Conservation (phyloP, 768 basidiomycete species). For the Leccinum uliginosum region DNA sequence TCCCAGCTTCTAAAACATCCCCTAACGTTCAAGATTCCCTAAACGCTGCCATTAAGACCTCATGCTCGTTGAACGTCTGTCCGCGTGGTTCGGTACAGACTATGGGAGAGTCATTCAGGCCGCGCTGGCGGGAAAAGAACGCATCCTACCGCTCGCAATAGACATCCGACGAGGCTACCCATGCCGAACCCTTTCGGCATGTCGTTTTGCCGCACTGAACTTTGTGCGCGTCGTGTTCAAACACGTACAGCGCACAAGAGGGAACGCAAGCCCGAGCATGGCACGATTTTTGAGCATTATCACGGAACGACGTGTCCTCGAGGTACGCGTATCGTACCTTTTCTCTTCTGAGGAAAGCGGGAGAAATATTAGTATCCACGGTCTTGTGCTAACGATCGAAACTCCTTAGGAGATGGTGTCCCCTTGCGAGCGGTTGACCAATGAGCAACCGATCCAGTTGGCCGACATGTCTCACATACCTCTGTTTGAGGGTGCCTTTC, state of each 20-base stretch:
- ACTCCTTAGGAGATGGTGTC: slow-evolving; percentile 43
- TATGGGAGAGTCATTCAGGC: slow-evolving; percentile 12
- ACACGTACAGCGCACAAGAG: slow-evolving; percentile 6
- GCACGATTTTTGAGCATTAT: slow-evolving; percentile 12
- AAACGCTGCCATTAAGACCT: too few relatives aligned
- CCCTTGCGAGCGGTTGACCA: slow-evolving; percentile 49
- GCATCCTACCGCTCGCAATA: slow-evolving; percentile 38
- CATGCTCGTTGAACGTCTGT: slow-evolving; percentile 16
- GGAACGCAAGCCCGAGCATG: background rate
- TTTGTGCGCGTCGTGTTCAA: slow-evolving; percentile 49
- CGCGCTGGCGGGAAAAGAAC: slow-evolving; percentile 31
- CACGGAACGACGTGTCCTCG: slow-evolving; percentile 12
- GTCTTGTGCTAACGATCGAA: slow-evolving; percentile 1
- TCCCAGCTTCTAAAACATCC: background rate
- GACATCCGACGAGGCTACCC: slow-evolving; percentile 46
- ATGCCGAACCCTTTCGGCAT: slow-evolving; percentile 38
- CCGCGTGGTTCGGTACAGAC: slow-evolving; percentile 10
- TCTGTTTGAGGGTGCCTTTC: slow-evolving; percentile 40
- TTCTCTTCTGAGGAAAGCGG: background rate
- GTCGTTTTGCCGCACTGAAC: slow-evolving; percentile 61
- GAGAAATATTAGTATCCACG: too few relatives aligned
- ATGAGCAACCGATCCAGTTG: slow-evolving; percentile 42
- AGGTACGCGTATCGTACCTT: slow-evolving; percentile 15
- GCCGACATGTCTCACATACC: slow-evolving; percentile 49
- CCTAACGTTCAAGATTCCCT: too few relatives aligned